Evolutionary conservation across 2,329 filamentous ascomycete genomes (phyloP).

Genomic region (Talaromyces piceae): DNA sequence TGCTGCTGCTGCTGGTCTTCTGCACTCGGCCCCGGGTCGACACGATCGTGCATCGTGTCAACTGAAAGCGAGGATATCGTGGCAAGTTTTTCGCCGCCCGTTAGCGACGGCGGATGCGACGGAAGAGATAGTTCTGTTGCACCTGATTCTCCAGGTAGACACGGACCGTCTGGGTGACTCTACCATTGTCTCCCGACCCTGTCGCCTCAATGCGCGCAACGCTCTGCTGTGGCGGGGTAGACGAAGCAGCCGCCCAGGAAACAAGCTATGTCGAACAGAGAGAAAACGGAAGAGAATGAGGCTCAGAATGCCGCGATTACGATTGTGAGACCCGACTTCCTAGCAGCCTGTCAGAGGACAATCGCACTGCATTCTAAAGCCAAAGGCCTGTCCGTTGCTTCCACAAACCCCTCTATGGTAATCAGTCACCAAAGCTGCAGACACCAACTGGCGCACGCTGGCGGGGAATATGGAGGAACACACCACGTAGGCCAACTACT

Average conservation of each 20-base stretch:
- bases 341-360: background rate
- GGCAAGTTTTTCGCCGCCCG: conserved; percentile 1
- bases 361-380: background rate
- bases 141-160: conserved; percentile 23
- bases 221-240: background rate
- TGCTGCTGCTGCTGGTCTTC: too few relatives aligned
- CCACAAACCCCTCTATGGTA: too few relatives aligned
- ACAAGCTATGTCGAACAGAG: background rate
- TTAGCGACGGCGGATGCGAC: conserved; percentile 6
- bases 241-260: background rate
- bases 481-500: background rate
- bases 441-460: background rate
- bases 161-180: conserved; percentile 18
- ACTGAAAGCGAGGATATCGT: conserved; percentile 5
- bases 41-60: conserved; percentile 19
- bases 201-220: background rate
- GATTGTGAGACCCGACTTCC: background rate
- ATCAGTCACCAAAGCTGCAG: background rate
- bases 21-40: conserved; percentile 16
- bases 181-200: conserved; percentile 27
- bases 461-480: background rate
- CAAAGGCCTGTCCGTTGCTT: background rate
- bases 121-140: conserved; percentile 12
- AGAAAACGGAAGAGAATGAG: background rate
- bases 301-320: background rate